Evolutionary conservation across 208 protist genomes (phyloP).

Genomic region (Trypanosoma brucei): DNA sequence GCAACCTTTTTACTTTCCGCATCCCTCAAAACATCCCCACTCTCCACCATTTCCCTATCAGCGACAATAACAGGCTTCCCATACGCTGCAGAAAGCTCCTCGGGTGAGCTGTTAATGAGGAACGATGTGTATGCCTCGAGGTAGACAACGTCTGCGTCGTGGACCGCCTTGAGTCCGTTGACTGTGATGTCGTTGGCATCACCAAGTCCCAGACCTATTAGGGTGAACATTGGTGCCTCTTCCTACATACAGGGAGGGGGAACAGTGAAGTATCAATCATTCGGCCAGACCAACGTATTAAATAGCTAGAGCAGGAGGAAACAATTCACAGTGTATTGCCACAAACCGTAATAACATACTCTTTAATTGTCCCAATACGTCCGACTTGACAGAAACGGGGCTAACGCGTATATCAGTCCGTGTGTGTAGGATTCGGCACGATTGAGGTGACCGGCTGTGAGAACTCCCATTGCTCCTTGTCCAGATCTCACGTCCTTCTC

Average conservation of each 20-base stretch:
- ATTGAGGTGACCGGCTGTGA: slow-evolving; percentile 61
- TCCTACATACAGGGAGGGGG: too few relatives aligned
- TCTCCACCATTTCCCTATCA: slow-evolving; percentile 96
- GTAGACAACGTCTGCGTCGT: slow-evolving; percentile 91
- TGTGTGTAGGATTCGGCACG: slow-evolving; percentile 64
- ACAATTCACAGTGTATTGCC: too few relatives aligned
- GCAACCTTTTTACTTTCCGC: slow-evolving; percentile 89
- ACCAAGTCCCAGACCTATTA: slow-evolving; percentile 97
- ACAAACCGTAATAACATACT: slow-evolving; percentile 5
- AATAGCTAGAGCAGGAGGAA: too few relatives aligned
- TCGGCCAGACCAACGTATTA: too few relatives aligned
- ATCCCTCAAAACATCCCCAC: slow-evolving; percentile 84
- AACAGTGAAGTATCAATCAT: too few relatives aligned
- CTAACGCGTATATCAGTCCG: slow-evolving; percentile 76
- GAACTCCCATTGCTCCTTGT: slow-evolving; percentile 76
- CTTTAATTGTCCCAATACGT: slow-evolving; percentile 52
- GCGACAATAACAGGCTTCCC: slow-evolving; percentile 88
- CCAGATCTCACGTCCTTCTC: slow-evolving; percentile 69
- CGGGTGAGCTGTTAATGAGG: slow-evolving; percentile 80
- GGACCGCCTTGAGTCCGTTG: slow-evolving; percentile 94
- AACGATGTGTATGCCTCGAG: slow-evolving; percentile 99
- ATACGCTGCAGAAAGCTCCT: slow-evolving; percentile 86
- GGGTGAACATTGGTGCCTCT: slow-evolving; percentile 61
- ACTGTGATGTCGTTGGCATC: slow-evolving; percentile 98
- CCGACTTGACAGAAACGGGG: slow-evolving; percentile 65